These are phyloP conservation scores for Colletotrichum navitas DNA, from an alignment of 2,329 filamentous ascomycete species.

Conservation along the genomic window DNA sequence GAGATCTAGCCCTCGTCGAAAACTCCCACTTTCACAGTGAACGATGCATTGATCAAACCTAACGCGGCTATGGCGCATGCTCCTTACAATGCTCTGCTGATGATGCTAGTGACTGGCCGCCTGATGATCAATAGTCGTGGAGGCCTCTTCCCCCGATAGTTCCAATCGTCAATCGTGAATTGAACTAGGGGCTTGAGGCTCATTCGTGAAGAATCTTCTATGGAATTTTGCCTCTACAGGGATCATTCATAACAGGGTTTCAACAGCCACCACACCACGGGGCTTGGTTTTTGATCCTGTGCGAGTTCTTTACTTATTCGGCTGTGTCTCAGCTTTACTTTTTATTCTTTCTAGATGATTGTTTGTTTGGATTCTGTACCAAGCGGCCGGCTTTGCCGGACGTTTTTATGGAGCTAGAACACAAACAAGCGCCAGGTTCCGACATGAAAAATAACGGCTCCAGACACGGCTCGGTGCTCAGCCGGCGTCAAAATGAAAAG, in stretches of 20 bases:
- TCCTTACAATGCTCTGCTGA: not conserved
- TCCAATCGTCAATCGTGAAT: not conserved
- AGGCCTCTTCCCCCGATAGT: constrained; percentile 20
- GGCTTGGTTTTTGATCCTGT: no score
- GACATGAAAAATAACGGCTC: not conserved
- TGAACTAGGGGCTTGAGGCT: not conserved
- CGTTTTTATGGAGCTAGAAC: not conserved
- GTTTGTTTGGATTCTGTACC: not conserved
- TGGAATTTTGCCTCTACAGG: not conserved
- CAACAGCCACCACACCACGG: not conserved
- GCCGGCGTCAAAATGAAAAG: not conserved
- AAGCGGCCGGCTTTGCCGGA: not conserved
- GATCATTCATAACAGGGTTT: not conserved
- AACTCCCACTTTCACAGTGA: not conserved
- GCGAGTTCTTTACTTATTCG: not conserved
- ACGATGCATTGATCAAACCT: constrained; percentile 14
- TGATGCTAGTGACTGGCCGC: not conserved
- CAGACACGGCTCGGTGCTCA: not conserved
- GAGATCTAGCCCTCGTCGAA: constrained; percentile 20
- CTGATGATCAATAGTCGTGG: constrained; percentile 11
- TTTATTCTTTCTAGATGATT: not conserved
- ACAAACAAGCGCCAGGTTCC: not conserved
- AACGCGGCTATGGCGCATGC: not conserved
- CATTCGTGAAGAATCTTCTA: not conserved
- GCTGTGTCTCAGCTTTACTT: not conserved